These are phyloP conservation scores for Salmacisia buchloeana DNA, from an alignment of 1,284 basidiomycete genomes.

Conservation along the genomic window DNA sequence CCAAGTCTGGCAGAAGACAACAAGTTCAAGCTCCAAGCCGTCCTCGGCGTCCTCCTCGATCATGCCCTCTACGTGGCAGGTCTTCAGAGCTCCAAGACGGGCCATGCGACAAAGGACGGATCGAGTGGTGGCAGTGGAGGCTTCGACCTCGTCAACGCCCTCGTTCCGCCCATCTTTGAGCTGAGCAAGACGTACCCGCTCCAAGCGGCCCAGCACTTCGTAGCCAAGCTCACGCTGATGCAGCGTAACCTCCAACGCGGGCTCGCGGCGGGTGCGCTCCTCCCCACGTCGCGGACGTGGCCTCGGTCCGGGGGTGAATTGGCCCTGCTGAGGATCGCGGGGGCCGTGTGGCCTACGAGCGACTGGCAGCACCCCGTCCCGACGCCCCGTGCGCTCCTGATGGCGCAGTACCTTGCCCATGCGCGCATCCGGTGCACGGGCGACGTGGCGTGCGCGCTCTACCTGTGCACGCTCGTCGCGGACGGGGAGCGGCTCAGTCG, in stretches of 20 bases:
- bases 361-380: conserved; percentile 87
- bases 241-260: conserved; percentile 88
- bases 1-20: conserved; percentile 84
- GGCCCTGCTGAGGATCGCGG: conserved; percentile 71
- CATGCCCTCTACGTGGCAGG: conserved; percentile 65
- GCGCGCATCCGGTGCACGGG: conserved; percentile 67
- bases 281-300: conserved; percentile 71
- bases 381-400: conserved; percentile 76
- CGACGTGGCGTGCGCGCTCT: conserved; percentile 80
- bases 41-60: conserved; percentile 81
- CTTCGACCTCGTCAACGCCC: conserved; percentile 61
- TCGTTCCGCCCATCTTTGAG: conserved; percentile 76
- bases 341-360: conserved; percentile 83
- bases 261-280: conserved; percentile 66
- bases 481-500: conserved; percentile 74
- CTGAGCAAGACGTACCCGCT: conserved; percentile 77
- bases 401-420: conserved; percentile 85
- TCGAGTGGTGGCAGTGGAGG: too few relatives aligned
- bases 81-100: conserved; percentile 14
- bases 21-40: conserved; percentile 64
- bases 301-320: conserved; percentile 74
- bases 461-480: conserved; percentile 73
- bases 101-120: conserved; percentile 52
- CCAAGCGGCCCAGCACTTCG: conserved; percentile 71
- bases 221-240: conserved; percentile 79